Evolutionary conservation across 768 basidiomycete species (phyloP), one percentile per base, ranked within the genome.

Genomic region (Kwoniella sp.): DNA sequence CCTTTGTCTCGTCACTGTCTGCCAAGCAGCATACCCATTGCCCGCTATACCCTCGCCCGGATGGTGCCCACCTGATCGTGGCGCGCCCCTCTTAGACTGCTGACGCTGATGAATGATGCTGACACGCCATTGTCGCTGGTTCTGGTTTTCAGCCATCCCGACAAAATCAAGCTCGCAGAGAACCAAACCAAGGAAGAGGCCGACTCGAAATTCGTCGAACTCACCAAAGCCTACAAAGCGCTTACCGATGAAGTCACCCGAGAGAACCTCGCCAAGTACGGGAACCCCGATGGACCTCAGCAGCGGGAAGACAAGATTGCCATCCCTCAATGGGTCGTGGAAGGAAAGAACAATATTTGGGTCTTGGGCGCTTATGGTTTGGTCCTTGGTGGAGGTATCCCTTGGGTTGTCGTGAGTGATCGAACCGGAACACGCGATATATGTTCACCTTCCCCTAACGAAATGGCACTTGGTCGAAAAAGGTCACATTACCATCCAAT

Each of bases 141-240:
- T 60, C n/a, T n/a, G n/a, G 26, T 57, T n/a, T 1, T 3, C 12
- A 98, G 94, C 80, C 96, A 98, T 79, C 96, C 96, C 0, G 96
- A 99, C 84, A 98, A 98, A 83, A 91, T 94, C 67, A 89, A 87
- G 75, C 86, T 90, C 11, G 85, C 87, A 0, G 86, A 84, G 1
- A 93, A 96, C 75, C 84, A 92, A 71, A 97, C 94, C 0, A 84
- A 89, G 41, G 95, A 97, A 76, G 86, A 87, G 5, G 93, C 92
- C 31, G 90, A 90, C 71, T 85, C 88, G 58, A 87, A 87, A 64
- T 99, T 96, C 80, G 91, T 98, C 23, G 86, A 91, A 23, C 84
- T 99, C 41, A 98, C 96, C 8, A 99, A 98, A 80, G 96, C 96
- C 2, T 99, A 99, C 83, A 99, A 99, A 84, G 83, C 95, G 87